Conservation (phyloP, 495 filamentous ascomycete species). For the Penicillium bovifimosum region DNA sequence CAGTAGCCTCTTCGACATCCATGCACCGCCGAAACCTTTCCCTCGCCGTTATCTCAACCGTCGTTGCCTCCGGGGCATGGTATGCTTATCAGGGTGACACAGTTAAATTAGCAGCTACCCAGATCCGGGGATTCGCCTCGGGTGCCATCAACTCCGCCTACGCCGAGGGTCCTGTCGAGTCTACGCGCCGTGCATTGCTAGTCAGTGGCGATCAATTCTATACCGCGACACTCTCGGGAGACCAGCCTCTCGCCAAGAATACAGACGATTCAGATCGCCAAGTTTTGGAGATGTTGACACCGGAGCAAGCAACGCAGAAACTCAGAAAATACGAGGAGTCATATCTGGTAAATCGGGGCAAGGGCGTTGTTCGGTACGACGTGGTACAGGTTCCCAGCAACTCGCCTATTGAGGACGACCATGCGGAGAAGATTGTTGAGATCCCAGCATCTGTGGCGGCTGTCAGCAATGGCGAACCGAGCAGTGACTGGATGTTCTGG, state of each 20-base stretch:
- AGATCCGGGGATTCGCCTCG: slow-evolving; percentile 27
- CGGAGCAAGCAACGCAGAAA: slow-evolving; percentile 88
- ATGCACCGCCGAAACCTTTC: slow-evolving; percentile 64
- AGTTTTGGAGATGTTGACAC: slow-evolving; percentile 90
- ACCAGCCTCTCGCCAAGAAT: slow-evolving; percentile 79
- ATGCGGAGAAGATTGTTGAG: slow-evolving; percentile 95
- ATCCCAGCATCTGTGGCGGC: slow-evolving; percentile 56
- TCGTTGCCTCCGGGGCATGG: slow-evolving; percentile 61
- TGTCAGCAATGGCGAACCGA: slow-evolving; percentile 45
- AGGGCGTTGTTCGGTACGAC: slow-evolving; percentile 92
- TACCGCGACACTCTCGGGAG: slow-evolving; percentile 70
- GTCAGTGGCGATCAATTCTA: slow-evolving; percentile 82
- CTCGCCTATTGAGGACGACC: slow-evolving; percentile 97
- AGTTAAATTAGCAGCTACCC: slow-evolving; percentile 20
- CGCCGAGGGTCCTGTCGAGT: slow-evolving; percentile 27
- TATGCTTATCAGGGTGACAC: slow-evolving; percentile 51
- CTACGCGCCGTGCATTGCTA: slow-evolving; percentile 49
- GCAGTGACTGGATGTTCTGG: slow-evolving; percentile 99
- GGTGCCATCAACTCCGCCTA: slow-evolving; percentile 25
- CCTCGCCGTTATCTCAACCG: slow-evolving; percentile 53
- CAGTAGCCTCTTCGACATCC: slow-evolving; percentile 43
- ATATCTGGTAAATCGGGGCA: slow-evolving; percentile 81
- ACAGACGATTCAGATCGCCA: slow-evolving; percentile 74
- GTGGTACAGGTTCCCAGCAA: slow-evolving; percentile 93
- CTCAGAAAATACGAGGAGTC: slow-evolving; percentile 85